These are phyloP conservation scores for Agrocybe pediades DNA, from an alignment of 768 basidiomycete species.

Conservation along the genomic window DNA sequence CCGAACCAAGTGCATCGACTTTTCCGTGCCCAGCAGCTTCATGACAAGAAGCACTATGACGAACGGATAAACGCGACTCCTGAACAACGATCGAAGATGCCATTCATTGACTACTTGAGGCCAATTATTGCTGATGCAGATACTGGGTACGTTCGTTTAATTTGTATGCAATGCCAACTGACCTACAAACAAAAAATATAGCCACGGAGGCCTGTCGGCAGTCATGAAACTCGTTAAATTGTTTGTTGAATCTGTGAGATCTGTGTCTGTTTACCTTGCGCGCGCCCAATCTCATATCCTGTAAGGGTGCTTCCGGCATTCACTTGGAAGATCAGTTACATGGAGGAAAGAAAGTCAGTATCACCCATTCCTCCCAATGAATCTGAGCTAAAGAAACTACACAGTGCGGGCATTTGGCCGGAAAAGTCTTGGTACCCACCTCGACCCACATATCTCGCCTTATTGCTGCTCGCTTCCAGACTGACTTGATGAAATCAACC, in stretches of 20 bases:
- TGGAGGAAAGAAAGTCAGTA: slow-evolving; percentile 82
- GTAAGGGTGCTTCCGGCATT: slow-evolving; percentile 83
- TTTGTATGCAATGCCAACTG: too few relatives aligned
- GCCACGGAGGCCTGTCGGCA: slow-evolving; percentile 90
- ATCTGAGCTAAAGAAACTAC: slow-evolving; percentile 2
- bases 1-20: slow-evolving; percentile 94
- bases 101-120: slow-evolving; percentile 84
- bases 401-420: slow-evolving; percentile 85
- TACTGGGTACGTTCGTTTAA: slow-evolving; percentile 67
- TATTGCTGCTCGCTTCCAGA: slow-evolving; percentile 84
- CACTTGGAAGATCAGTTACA: slow-evolving; percentile 95
- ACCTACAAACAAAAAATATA: too few relatives aligned
- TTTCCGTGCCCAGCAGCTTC: slow-evolving; percentile 88
- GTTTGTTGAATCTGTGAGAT: slow-evolving; percentile 84
- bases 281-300: neutral
- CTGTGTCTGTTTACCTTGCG: neutral
- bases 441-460: slow-evolving; percentile 86
- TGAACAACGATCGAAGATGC: slow-evolving; percentile 68
- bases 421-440: slow-evolving; percentile 91
- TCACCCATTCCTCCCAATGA: neutral
- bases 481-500: slow-evolving; percentile 86
- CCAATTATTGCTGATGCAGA: slow-evolving; percentile 96
- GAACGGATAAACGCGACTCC: slow-evolving; percentile 70
- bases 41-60: slow-evolving; percentile 93
- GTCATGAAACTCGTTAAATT: slow-evolving; percentile 95